These are phyloP conservation scores for Cichorium intybus DNA, from an alignment of 140 eudicot species.

Conservation along the genomic window DNA sequence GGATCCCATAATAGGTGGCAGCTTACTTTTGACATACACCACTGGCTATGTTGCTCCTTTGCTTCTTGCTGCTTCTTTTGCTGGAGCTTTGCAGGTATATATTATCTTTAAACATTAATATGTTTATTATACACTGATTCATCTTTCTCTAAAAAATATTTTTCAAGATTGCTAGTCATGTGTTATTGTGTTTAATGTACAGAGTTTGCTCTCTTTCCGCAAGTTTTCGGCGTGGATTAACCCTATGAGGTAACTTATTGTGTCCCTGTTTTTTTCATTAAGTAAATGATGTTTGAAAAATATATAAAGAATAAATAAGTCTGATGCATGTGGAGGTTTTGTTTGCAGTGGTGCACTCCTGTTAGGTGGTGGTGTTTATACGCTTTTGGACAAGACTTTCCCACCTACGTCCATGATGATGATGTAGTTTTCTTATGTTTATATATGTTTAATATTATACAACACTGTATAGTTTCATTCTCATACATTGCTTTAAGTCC, in stretches of 20 bases:
- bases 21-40: constrained; percentile 89
- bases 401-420: constrained; percentile 57
- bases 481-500: neutral
- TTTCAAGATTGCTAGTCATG: neutral
- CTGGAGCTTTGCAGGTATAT: constrained; percentile 93
- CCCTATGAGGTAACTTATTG: constrained; percentile 66
- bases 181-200: constrained; percentile 14
- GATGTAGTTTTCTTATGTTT: constrained; percentile 18
- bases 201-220: constrained; percentile 97
- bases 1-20: constrained; percentile 95
- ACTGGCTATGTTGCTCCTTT: constrained; percentile 98
- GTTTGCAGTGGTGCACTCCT: constrained; percentile 84
- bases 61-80: constrained; percentile 98
- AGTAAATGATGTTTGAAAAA: too few species aligned
- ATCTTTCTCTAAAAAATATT: neutral
- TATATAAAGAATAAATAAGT: too few species aligned
- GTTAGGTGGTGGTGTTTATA: constrained; percentile 86
- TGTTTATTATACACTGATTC: neutral
- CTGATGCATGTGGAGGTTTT: constrained; percentile 19
- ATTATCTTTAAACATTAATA: too few species aligned
- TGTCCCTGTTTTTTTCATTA: neutral
- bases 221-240: constrained; percentile 98
- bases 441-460: neutral
- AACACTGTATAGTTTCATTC: constrained; percentile 15
- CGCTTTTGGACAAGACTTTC: constrained; percentile 69